Conservation (phyloP, 129 eudicot species). For the Tagetes erecta region DNA sequence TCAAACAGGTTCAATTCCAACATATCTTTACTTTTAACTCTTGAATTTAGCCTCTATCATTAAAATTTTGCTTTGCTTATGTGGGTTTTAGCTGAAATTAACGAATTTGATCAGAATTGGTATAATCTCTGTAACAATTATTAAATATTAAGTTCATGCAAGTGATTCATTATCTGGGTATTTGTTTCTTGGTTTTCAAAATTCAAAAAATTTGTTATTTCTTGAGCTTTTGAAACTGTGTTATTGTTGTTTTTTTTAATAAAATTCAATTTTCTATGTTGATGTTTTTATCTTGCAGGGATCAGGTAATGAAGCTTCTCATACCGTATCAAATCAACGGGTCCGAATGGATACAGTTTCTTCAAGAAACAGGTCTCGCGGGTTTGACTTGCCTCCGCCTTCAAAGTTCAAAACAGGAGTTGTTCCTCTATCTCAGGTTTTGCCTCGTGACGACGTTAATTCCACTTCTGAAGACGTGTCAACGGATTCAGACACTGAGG, state of each 20-base stretch:
- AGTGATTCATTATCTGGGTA: neutral
- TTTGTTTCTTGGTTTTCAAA: slow-evolving; percentile 1
- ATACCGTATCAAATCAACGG: slow-evolving; percentile 39
- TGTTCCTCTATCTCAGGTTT: slow-evolving; percentile 59
- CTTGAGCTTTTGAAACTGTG: neutral
- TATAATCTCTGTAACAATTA: slow-evolving; percentile 2
- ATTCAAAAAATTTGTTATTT: too few species aligned
- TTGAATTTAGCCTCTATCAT: neutral
- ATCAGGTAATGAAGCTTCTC: slow-evolving; percentile 49
- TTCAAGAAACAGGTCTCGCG: slow-evolving; percentile 39
- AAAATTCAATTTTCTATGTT: neutral
- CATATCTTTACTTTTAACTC: neutral
- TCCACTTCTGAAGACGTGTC: slow-evolving; percentile 67
- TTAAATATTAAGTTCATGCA: too few species aligned
- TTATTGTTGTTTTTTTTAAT: neutral
- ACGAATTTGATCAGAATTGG: neutral
- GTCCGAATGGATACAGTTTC: slow-evolving; percentile 46
- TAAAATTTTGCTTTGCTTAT: neutral
- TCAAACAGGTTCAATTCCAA: slow-evolving; percentile 49
- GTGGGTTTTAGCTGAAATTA: neutral
- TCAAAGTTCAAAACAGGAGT: slow-evolving; percentile 60
- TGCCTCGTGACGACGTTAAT: slow-evolving; percentile 48
- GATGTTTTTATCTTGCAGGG: slow-evolving; percentile 41
- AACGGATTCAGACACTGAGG: slow-evolving; percentile 68
- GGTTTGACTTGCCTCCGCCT: slow-evolving; percentile 67